Percentiles rank a stretch among this genome's conserved stretches.
These are phyloP conservation scores for Agarophyton chilense DNA, from an alignment of 23 red algal genomes.

Conservation along the genomic window DNA sequence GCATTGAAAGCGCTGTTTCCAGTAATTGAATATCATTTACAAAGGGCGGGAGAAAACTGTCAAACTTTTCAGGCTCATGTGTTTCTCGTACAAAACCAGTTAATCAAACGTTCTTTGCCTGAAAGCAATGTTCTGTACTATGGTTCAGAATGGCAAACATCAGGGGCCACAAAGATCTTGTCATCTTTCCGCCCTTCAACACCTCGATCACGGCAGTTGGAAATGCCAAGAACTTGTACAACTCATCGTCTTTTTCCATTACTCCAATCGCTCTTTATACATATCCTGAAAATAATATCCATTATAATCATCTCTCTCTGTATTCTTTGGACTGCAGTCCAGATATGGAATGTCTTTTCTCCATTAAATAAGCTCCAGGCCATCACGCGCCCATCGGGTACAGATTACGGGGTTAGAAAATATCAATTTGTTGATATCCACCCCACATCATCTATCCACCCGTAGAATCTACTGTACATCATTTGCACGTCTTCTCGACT, in stretches of 20 bases:
- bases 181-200: neutral
- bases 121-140: neutral
- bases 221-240: neutral
- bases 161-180: neutral
- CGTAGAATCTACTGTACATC: no score
- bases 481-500: no score
- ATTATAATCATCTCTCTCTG: no score
- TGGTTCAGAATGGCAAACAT: slow-evolving; percentile 11
- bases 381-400: no score
- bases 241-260: neutral
- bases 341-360: no score
- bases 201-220: neutral
- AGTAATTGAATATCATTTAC: neutral
- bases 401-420: no score
- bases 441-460: no score
- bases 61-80: neutral
- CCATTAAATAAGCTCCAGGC: no score
- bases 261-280: neutral
- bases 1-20: neutral
- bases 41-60: neutral
- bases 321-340: no score
- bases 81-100: neutral
- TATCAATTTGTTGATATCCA: no score
- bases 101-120: neutral
- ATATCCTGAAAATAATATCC: no score